These are phyloP conservation scores for Gossypium herbaceum DNA, from an alignment of 345 rosid species.

Conservation along the genomic window DNA sequence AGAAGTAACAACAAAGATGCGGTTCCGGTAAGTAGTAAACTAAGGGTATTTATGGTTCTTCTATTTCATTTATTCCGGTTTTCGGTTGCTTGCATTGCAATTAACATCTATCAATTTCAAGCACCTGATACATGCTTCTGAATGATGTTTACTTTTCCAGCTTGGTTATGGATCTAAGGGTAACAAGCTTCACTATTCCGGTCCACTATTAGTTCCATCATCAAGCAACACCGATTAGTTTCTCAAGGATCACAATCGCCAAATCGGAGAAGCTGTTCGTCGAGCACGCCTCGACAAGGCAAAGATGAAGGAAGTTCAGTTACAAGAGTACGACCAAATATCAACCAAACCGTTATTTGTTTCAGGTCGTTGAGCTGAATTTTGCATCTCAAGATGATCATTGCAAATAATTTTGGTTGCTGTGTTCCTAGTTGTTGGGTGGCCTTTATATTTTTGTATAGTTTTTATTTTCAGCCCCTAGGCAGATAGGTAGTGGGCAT, in stretches of 20 bases:
- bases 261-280: constrained; percentile 84
- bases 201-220: constrained; percentile 42
- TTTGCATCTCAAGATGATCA: constrained; percentile 17
- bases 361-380: constrained; percentile 61
- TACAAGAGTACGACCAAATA: constrained; percentile 47
- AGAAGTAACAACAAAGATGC: constrained; percentile 62
- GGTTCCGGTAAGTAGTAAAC: constrained; percentile 51
- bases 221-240: constrained; percentile 85
- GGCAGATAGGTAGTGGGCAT: constrained; percentile 7
- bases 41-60: neutral
- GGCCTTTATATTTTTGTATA: neutral
- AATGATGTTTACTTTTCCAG: constrained; percentile 33
- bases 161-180: constrained; percentile 89
- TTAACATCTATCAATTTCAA: neutral
- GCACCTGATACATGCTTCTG: neutral
- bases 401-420: constrained; percentile 18
- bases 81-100: neutral
- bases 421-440: constrained; percentile 16
- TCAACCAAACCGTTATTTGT: constrained; percentile 58
- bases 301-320: constrained; percentile 62
- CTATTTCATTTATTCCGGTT: neutral
- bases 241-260: constrained; percentile 92
- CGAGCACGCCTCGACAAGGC: constrained; percentile 85
- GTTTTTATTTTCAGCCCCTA: too few species aligned
- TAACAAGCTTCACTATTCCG: constrained; percentile 87